Evolutionary conservation across 2,329 filamentous ascomycete genomes (phyloP), one percentile per base, ranked within the genome.

Genomic region (Cercospora citrullina): DNA sequence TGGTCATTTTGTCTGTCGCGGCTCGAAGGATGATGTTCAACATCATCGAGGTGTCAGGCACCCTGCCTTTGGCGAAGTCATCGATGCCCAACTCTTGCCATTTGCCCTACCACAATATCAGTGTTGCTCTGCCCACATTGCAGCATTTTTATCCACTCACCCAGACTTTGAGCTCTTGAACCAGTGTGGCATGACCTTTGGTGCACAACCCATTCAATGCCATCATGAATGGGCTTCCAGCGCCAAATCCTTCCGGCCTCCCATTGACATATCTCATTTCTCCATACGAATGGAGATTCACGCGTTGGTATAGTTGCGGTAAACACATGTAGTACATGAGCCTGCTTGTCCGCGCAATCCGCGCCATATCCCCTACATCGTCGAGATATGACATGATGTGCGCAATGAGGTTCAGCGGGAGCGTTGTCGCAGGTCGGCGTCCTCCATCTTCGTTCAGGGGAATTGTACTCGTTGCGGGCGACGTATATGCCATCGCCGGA

Each of bases 41-140:
- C 81, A 90, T 83, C 86, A 89, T 89, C 42, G 83, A 85, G 55
- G 85, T 87, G 77, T 89, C 87, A n/a, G 87, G 86, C 63, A 89
- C 84, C 42, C 87, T 80, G 0, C 87, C 87, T 57, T 83, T 84
- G 65, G 84, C 83, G 76, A 87, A 85, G 69, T 89, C 86, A 63
- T 88, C 84, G 23, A 85, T 72, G 63, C 87, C 85, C 61, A 82
- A 78, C 73, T 88, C 87, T 64, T 82, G 82, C 86, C 86, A 89
- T 28, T 87, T 81, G 23, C 87, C 87, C 64, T 65, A 18, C 23
- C n/a, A 4, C 12, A 18, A 9, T 21, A 65, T 60, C 64, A 60
- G 64, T 55, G 23, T 12, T 21, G 26, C 9, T 26, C n/a, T 55
- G 21, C 30, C 30, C 21, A 31, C 5, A 9, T 2, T 2, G 18